These are phyloP conservation scores for Solanum sejunctum DNA, from an alignment of 257 asterid species.

Conservation along the genomic window DNA sequence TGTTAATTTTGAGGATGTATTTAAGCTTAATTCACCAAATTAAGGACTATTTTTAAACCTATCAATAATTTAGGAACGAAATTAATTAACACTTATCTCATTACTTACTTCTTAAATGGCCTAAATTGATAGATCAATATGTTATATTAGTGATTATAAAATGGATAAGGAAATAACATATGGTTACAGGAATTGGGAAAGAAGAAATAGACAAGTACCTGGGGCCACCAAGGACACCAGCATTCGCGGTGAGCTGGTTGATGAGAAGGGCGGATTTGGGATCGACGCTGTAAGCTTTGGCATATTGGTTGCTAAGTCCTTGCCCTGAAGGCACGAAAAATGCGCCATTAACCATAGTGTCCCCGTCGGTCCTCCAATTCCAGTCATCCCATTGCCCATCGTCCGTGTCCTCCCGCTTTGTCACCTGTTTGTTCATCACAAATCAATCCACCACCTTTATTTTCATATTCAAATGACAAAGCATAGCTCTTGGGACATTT, in stretches of 20 bases:
- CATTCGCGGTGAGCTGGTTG: conserved; percentile 19
- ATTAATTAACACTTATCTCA: no score
- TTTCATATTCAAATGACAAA: not conserved
- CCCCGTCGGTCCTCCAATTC: conserved; percentile 36
- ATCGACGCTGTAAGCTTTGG: conserved; percentile 23
- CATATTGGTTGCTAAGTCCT: conserved; percentile 15
- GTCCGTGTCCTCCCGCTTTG: conserved; percentile 23
- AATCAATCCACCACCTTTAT: not conserved
- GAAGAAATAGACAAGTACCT: not conserved
- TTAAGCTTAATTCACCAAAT: no score
- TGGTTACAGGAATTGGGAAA: not conserved
- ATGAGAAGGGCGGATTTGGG: conserved; percentile 21
- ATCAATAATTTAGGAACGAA: no score
- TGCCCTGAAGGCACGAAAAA: conserved; percentile 25
- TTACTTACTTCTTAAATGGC: no score
- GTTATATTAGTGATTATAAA: no score
- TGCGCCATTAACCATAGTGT: conserved; percentile 27
- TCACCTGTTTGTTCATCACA: conserved; percentile 8
- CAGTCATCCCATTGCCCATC: conserved; percentile 13
- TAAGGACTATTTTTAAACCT: no score
- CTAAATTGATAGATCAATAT: no score
- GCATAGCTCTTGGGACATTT: not conserved
- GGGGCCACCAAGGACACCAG: conserved; percentile 18
- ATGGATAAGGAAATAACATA: no score
- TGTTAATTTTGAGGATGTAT: no score